Evolutionary conservation across 2,329 filamentous ascomycete species (phyloP).

Genomic region (Didymella exigua): DNA sequence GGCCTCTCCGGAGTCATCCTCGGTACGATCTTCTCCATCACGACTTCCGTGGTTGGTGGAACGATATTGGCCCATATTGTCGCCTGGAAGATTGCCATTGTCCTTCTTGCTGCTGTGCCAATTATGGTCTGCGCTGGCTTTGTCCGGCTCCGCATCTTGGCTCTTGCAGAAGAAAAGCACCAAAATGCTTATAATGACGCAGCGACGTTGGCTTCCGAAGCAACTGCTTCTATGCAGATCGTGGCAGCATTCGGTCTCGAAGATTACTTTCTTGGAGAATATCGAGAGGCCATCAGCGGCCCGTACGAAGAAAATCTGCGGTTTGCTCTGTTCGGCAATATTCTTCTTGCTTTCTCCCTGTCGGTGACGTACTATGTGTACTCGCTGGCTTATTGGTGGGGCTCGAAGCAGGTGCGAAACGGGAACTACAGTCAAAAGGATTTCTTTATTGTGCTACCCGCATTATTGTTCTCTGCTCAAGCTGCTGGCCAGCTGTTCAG

Average conservation of each 20-base stretch:
- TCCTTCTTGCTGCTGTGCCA: slow-evolving; percentile 56
- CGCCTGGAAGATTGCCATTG: slow-evolving; percentile 59
- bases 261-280: slow-evolving; percentile 46
- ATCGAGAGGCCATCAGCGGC: slow-evolving; percentile 46
- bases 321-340: slow-evolving; percentile 51
- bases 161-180: slow-evolving; percentile 66
- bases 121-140: slow-evolving; percentile 56
- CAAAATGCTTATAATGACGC: slow-evolving; percentile 68
- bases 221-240: slow-evolving; percentile 69
- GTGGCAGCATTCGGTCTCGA: slow-evolving; percentile 54
- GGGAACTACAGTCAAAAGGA: slow-evolving; percentile 50
- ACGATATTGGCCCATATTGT: slow-evolving; percentile 55
- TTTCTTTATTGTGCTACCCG: slow-evolving; percentile 55
- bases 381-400: slow-evolving; percentile 57
- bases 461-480: slow-evolving; percentile 55
- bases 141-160: slow-evolving; percentile 55
- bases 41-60: slow-evolving; percentile 55
- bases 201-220: slow-evolving; percentile 69
- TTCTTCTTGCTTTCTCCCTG: slow-evolving; percentile 52
- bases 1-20: slow-evolving; percentile 57
- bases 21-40: slow-evolving; percentile 57
- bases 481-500: slow-evolving; percentile 55
- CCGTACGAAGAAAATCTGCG: slow-evolving; percentile 50
- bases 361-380: slow-evolving; percentile 56
- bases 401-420: slow-evolving; percentile 51